These are phyloP conservation scores for Ustilago lituana DNA, from an alignment of 1,284 basidiomycete species.

Conservation along the genomic window DNA sequence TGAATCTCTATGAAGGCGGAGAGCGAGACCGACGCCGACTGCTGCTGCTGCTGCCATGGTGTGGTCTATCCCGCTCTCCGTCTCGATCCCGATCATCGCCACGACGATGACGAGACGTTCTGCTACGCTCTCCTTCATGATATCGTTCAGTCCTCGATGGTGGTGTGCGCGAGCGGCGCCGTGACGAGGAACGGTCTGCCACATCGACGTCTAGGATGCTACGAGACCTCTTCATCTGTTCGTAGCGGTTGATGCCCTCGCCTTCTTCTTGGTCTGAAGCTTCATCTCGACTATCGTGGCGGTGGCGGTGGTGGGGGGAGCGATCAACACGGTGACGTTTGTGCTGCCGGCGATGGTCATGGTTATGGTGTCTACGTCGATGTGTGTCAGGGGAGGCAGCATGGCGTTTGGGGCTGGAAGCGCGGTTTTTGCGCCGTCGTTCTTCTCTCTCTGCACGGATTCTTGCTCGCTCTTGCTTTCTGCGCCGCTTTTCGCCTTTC, in stretches of 20 bases:
- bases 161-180: constrained; percentile 3
- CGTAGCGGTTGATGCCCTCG: constrained; percentile 26
- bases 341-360: too few species aligned
- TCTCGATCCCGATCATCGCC: not conserved
- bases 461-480: constrained; percentile 58
- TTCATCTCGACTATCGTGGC: too few species aligned
- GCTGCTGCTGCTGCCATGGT: not conserved
- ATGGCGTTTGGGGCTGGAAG: not conserved
- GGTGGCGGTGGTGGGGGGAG: too few species aligned
- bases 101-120: not conserved
- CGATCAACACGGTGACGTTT: too few species aligned
- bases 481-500: constrained; percentile 46
- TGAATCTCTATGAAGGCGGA: not conserved
- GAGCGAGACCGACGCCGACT: constrained; percentile 21
- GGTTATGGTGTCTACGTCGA: too few species aligned
- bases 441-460: constrained; percentile 40
- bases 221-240: constrained; percentile 22
- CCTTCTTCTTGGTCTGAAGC: constrained; percentile 1
- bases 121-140: too few species aligned
- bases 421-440: constrained; percentile 1
- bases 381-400: too few species aligned
- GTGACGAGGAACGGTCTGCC: not conserved
- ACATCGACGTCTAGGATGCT: constrained; percentile 18
- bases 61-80: not conserved
- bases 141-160: too few species aligned